Evolutionary conservation across 2,329 filamentous ascomycete genomes (phyloP).

Genomic region (Camptophora hylomeconis): DNA sequence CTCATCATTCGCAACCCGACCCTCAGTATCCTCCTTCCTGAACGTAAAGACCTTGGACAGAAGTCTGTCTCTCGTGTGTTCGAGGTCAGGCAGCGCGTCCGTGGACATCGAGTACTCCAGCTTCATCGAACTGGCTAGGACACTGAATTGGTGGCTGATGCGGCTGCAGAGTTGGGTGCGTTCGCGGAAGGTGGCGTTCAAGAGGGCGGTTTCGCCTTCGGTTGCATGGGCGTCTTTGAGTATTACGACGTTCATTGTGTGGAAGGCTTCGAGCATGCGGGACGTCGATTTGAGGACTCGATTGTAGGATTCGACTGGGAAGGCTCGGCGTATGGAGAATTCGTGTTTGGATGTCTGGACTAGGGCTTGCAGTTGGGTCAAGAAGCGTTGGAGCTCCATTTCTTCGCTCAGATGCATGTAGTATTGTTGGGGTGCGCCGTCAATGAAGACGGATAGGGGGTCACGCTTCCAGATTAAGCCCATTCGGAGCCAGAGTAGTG

Average conservation of each 20-base stretch:
- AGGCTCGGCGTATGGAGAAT: slow-evolving; percentile 78
- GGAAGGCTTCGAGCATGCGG: slow-evolving; percentile 81
- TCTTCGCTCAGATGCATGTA: slow-evolving; percentile 89
- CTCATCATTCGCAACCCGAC: slow-evolving; percentile 32
- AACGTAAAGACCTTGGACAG: slow-evolving; percentile 82
- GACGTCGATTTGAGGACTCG: slow-evolving; percentile 68
- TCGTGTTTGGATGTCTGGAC: slow-evolving; percentile 65
- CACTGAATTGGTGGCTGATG: slow-evolving; percentile 75
- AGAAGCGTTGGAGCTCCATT: slow-evolving; percentile 69
- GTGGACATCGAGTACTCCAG: slow-evolving; percentile 76
- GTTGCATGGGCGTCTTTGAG: slow-evolving; percentile 64
- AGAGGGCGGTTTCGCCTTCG: slow-evolving; percentile 66
- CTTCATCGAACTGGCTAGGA: slow-evolving; percentile 86
- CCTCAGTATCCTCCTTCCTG: slow-evolving; percentile 51
- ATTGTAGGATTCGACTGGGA: slow-evolving; percentile 60
- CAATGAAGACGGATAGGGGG: slow-evolving; percentile 61
- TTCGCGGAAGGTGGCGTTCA: slow-evolving; percentile 68
- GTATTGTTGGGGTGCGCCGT: slow-evolving; percentile 42
- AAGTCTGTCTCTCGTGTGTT: slow-evolving; percentile 66
- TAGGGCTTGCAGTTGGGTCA: slow-evolving; percentile 59
- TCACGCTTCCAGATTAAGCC: slow-evolving; percentile 93
- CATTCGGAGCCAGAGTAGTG: slow-evolving; percentile 87
- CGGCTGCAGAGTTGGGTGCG: slow-evolving; percentile 69
- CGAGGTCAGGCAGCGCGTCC: slow-evolving; percentile 73
- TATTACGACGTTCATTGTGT: slow-evolving; percentile 90